Base-by-base conservation (phyloP, 148 eudicot genomes). In the Fagopyrum esculentum region DNA sequence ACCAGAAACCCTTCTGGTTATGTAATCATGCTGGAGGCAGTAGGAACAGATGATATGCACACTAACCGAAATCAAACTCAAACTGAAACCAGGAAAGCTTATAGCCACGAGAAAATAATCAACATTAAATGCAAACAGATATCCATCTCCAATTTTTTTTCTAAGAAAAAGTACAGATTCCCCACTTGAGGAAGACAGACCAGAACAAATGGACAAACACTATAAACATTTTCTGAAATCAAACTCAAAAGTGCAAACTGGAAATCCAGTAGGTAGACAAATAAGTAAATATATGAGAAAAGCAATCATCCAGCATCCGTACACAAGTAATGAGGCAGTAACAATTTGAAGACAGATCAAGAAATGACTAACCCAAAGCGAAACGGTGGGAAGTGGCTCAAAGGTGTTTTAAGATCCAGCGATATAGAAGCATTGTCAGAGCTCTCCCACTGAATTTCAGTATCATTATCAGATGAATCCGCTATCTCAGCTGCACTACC, bases 301-400 rank as follows among this genome's bases (percentile, higher is more conserved):
- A 44, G 44, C 44, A 13, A 30, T 63, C 11, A 30, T 29, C 16
- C 35, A 66, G 9, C 46, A 66, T 66, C 17, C 12, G 50, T 52
- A 43, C 70, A 82, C 9, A 43, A 6, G 0, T 48, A 49, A 40
- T 66, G 45, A 13, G 71, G 46, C 5, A 9, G 47, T 19, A 66
- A 12, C 71, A 66, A 66, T 13, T 4, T 9, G 30, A 43, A 66
- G 71, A 17, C 40, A 40, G 71, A 13, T 43, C 11, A 83, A 17
- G 63, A 57, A 40, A 80, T 66, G 76, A 81, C 98, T 77, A 79
- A 96, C 99, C 91, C 97, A 77, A 92, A 96, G 77, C 99, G 99
- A 78, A 96, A 92, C 43, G 99, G 98, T 75, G 99, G 99, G 78
- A 96, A 96, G 82, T 92, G 99, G 84, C 93, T 84, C 76, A 96